Evolutionary conservation across 768 basidiomycete species (phyloP), one percentile per base, ranked within the genome.

Genomic region (Russula sp.): DNA sequence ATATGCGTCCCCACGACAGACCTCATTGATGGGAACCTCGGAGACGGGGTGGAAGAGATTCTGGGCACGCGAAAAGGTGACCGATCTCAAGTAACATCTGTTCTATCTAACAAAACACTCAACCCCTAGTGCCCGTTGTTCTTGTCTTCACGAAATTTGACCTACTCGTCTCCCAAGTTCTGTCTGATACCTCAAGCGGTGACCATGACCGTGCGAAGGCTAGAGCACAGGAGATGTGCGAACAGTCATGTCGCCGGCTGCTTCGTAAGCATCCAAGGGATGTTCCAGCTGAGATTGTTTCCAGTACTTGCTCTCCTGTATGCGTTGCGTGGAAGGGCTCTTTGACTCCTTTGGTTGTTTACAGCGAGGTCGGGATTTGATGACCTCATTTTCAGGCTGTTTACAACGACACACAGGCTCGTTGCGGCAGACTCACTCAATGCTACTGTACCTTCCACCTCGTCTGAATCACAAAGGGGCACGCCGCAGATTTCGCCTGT

Each of bases 101-200:
- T 34, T 20, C 6, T 9, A 20, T 22, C 13, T 31, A 3, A 52
- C 3, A 9, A 14, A 47, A 16, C 14, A 31, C 1, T 0, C 32
- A 16, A 22, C 10, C 20, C 20, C 31, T 34, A 47, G 56, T 63
- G 14, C 62, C 62, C 0, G 51, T 63, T 35, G n/a, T 63, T 32
- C 14, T 63, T 14, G 44, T 53, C 2, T 32, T 42, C 14, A 63
- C 56, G 3, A 57, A 63, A 22, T 63, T 57, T 34, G 62, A 63
- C 51, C 6, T 53, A 27, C 14, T 63, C 16, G 35, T 53, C 27
- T 32, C 50, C 2, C 0, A 44, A 10, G 27, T 27, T 27, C 27
- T 27, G 27, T 2, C 2, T 27, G 27, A 27, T 27, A 27, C 3
- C 27, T 22, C n/a, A 9, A 6, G 47, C n/a, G 54, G 61, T 18